Base-by-base conservation (phyloP, 306 rosid species). In the Begonia masoniana region DNA sequence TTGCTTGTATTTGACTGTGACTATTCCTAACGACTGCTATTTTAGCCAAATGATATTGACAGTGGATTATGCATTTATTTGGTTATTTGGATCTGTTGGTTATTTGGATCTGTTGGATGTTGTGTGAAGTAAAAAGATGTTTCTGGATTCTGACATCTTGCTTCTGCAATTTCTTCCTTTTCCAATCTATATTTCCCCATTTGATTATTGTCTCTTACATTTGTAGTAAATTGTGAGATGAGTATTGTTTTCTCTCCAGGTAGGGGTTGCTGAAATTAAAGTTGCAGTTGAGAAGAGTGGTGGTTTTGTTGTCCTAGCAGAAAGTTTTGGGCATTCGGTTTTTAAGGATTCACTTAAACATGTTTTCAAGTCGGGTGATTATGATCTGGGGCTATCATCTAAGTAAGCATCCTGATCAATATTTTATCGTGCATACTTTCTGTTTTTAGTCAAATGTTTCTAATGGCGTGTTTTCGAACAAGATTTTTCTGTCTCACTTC, bases 251-350 rank as follows among this genome's bases (percentile, higher is more conserved):
- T 31, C 57, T 52, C 52, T 58, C 43, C 77, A 91, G 99, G 96
- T 91, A 68, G 99, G 99, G 14, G 75, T 91, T 77, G 99, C 96
- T 50, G 99, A 91, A 76, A 82, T 91, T 63, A 91, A 91, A 79
- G 76, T 80, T 66, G 94, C 86, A 21, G 86, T 91, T 71, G 99
- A 91, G 74, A 86, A 76, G 69, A 86, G 88, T 10, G 99, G 99
- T 43, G 99, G 99, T 64, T 81, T 91, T 54, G 96, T 86, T 68
- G 94, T 86, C 62, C 94, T 91, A 54, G 85, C 96, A 24, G 99
- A 91, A 71, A 91, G 99, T 86, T 91, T 86, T 75, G 94, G 99
- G 36, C 99, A 91, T 69, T 69, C 73, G 2, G 94, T 91, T 46
- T 91, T 91, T 61, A 91, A 83, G 75, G 94, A 91, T 55, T 83